Conservation (phyloP, 1,139 yeast species). For the Yamadazyma atlantica region DNA sequence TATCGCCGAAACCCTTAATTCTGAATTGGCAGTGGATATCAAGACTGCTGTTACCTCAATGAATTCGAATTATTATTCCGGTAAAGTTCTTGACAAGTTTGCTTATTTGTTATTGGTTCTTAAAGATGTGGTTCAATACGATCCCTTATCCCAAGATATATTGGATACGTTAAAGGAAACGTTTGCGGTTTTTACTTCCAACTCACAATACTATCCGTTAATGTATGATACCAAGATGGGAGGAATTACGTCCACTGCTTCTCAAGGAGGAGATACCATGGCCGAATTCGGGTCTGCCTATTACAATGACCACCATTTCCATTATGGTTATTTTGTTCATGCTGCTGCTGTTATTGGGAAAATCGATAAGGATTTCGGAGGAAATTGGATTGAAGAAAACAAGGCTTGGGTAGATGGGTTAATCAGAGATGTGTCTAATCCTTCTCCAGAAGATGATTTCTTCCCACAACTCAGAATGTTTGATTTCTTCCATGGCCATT, state of each 20-base stretch:
- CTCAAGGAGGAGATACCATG: conserved; percentile 1
- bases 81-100: conserved; percentile 71
- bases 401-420: conserved; percentile 33
- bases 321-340: conserved; percentile 68
- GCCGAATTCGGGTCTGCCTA: conserved; percentile 41
- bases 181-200: conserved; percentile 55
- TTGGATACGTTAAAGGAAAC: conserved; percentile 58
- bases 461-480: conserved; percentile 77
- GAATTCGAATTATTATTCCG: conserved; percentile 77
- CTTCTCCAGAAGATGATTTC: conserved; percentile 52
- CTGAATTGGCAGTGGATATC: conserved; percentile 56
- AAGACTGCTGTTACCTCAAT: conserved; percentile 51
- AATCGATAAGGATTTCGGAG: conserved; percentile 56
- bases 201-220: conserved; percentile 60
- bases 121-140: conserved; percentile 54
- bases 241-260: conserved; percentile 1
- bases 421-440: conserved; percentile 78
- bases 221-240: conserved; percentile 46
- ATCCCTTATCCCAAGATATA: conserved; percentile 38
- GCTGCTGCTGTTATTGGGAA: conserved; percentile 68
- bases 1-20: conserved; percentile 49
- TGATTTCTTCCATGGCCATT: conserved; percentile 79
- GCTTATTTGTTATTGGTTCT: conserved; percentile 69
- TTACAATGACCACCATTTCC: conserved; percentile 76
- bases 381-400: conserved; percentile 63